A percentile compares a stretch with the other conserved stretches of the same genome.
phyloP scores from a whole-genome alignment of 495 filamentous ascomycete species.

The Hyphodiscus hymeniophilus region DNA sequence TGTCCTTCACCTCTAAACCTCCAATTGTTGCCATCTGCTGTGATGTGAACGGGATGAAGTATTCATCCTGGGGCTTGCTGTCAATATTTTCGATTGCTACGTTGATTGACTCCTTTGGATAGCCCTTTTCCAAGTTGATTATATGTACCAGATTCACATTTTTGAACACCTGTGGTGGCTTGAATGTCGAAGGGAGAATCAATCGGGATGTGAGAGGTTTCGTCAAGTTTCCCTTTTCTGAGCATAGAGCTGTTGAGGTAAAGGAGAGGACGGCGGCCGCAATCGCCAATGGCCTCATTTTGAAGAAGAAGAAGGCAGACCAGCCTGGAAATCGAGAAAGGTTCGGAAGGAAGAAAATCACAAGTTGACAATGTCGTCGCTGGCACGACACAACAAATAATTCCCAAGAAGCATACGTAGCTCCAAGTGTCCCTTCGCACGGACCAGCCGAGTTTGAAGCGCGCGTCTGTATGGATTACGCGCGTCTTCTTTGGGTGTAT shows the following conservation, averaged over 20 bases:
- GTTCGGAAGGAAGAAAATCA: constrained; percentile 15
- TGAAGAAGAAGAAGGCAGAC: constrained; percentile 27
- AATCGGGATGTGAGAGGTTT: constrained; percentile 30
- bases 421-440: constrained; percentile 16
- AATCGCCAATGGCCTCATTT: constrained; percentile 46
- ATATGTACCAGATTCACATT: constrained; percentile 86
- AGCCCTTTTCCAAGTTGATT: constrained; percentile 87
- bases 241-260: constrained; percentile 17
- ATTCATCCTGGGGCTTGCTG: constrained; percentile 66
- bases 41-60: constrained; percentile 77
- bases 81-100: constrained; percentile 85
- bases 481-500: too few relatives aligned
- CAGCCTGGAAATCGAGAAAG: constrained; percentile 32
- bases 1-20: constrained; percentile 83
- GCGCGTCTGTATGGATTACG: background rate
- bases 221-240: constrained; percentile 26
- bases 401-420: constrained; percentile 7
- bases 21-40: constrained; percentile 68
- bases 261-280: constrained; percentile 41
- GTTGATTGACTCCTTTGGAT: constrained; percentile 83
- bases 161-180: constrained; percentile 81
- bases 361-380: constrained; percentile 2
- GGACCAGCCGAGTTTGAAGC: background rate
- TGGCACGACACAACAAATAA: background rate
- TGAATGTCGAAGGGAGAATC: constrained; percentile 62